Base-by-base conservation (phyloP, 192 early-diverging fungal genomes). In the Phlyctochytrium arcticum region DNA sequence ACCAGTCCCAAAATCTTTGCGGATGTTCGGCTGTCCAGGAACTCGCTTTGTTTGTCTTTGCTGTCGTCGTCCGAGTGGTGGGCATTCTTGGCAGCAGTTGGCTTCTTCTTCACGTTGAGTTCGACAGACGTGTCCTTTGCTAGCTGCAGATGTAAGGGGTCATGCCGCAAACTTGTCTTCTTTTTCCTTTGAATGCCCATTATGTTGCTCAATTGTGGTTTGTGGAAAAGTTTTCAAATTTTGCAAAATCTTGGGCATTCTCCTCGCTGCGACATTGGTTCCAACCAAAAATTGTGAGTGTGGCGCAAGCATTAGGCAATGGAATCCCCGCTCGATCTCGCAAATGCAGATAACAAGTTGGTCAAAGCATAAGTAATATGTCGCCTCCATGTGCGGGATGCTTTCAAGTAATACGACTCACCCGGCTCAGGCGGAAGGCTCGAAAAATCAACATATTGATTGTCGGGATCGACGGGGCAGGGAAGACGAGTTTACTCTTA, bases 1-100 rank as follows among this genome's bases (percentile, higher is more conserved):
- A 91, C 92, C 60, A 98, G 87, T 69, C 85, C 70, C 58, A 98
- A 69, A 79, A 97, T 92, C 61, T 91, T 91, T 72, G 82, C 83
- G 9, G 94, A 95, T 32, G 92, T 88, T 68, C 92, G 95, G 49
- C 88, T 81, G 67, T 97, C 96, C n/a, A 96, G 80, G 33, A 70
- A 58, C 48, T 70, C 61, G 27, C 34, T 35, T 7, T 48, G 19
- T 15, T 8, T 19, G 46, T 17, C 48, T 3, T 7, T 2, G 32
- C 32, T 56, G 53, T 66, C 64, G 49, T 68, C 56, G 48, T 68
- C 66, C 26, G 30, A 31, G 4, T 30, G 48, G 36, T 35, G 23
- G 7, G 12, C 21, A 24, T 31, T 34, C 26, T 53, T 35, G 17
- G 42, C n/a, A n/a, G 15, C 47, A 12, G 57, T 26, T 62, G 15